Percentiles rank a stretch among this genome's conserved stretches.
Evolutionary conservation across 192 early-diverging fungal species (phyloP).

Genomic region (Kickxella alabastrina): DNA sequence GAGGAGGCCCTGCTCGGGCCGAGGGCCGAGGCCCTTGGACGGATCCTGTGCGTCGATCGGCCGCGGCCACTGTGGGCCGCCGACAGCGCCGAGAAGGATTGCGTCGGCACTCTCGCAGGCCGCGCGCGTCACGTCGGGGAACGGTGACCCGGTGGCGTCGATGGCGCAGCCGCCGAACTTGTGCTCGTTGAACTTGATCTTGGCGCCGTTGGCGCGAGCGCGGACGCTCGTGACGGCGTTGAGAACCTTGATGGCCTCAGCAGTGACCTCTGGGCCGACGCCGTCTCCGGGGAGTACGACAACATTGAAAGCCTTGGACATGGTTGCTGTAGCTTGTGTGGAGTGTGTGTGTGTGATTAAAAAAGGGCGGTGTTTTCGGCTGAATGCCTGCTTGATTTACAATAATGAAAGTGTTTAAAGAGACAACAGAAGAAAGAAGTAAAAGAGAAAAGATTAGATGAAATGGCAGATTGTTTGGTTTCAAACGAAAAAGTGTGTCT

Average conservation of each 20-base stretch:
- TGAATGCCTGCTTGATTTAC: no score
- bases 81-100: constrained; percentile 96
- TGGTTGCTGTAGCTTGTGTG: background rate
- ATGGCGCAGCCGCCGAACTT: constrained; percentile 91
- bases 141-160: constrained; percentile 81
- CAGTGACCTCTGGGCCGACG: constrained; percentile 92
- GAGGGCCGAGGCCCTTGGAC: constrained; percentile 66
- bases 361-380: no score
- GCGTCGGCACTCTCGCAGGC: constrained; percentile 81
- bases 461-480: no score
- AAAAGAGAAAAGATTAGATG: constrained; percentile 22
- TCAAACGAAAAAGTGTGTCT: constrained; percentile 1
- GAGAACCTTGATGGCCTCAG: constrained; percentile 87
- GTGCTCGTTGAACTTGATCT: constrained; percentile 72
- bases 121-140: constrained; percentile 77
- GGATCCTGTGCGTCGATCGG: constrained; percentile 63
- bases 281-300: constrained; percentile 91
- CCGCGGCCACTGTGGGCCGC: constrained; percentile 92
- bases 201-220: constrained; percentile 54
- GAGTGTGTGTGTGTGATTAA: background rate
- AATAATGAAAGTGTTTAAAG: background rate
- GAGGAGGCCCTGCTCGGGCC: constrained; percentile 93
- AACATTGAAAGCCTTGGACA: constrained; percentile 55
- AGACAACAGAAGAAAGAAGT: background rate
- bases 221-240: constrained; percentile 68